Conservation (phyloP, 2,329 filamentous ascomycete species). For the Calonectria crousiana region DNA sequence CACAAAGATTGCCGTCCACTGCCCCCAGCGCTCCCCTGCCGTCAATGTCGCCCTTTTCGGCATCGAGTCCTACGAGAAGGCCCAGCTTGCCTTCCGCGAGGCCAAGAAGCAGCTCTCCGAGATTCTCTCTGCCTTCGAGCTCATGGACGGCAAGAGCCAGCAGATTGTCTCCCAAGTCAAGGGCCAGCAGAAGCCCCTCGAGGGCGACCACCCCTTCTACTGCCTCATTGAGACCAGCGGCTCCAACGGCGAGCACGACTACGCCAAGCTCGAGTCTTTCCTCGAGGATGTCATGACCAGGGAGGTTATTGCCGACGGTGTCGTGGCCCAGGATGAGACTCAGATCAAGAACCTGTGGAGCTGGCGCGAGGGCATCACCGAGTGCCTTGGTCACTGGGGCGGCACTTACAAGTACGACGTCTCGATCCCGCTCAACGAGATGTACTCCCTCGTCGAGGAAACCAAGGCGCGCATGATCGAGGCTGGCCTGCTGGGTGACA, state of each 20-base stretch:
- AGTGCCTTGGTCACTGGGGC: slow-evolving; percentile 89
- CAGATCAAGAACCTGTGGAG: slow-evolving; percentile 88
- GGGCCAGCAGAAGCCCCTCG: slow-evolving; percentile 82
- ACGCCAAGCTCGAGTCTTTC: slow-evolving; percentile 89
- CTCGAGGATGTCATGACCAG: slow-evolving; percentile 92
- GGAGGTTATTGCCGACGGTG: slow-evolving; percentile 89
- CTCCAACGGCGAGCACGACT: slow-evolving; percentile 93
- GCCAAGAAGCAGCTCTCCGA: slow-evolving; percentile 93
- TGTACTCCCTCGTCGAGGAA: slow-evolving; percentile 93
- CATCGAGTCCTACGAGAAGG: slow-evolving; percentile 89
- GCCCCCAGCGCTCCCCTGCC: slow-evolving; percentile 86
- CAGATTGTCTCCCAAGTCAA: slow-evolving; percentile 80
- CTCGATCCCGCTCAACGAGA: slow-evolving; percentile 88
- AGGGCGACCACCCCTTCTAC: slow-evolving; percentile 91
- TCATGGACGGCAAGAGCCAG: slow-evolving; percentile 93
- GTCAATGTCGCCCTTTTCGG: slow-evolving; percentile 97
- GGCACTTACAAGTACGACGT: slow-evolving; percentile 99
- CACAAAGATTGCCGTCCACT: slow-evolving; percentile 89
- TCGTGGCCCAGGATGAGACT: slow-evolving; percentile 92
- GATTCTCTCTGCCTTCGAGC: slow-evolving; percentile 96
- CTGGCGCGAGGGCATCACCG: slow-evolving; percentile 93
- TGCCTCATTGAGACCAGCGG: slow-evolving; percentile 97
- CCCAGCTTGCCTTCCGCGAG: slow-evolving; percentile 86
- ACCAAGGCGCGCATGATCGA: slow-evolving; percentile 78
- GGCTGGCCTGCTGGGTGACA: slow-evolving; percentile 82